Evolutionary conservation across 164 flowering plant species (phyloP), one percentile per base, ranked within the genome.

Genomic region (grape (Vitis vinifera)): DNA sequence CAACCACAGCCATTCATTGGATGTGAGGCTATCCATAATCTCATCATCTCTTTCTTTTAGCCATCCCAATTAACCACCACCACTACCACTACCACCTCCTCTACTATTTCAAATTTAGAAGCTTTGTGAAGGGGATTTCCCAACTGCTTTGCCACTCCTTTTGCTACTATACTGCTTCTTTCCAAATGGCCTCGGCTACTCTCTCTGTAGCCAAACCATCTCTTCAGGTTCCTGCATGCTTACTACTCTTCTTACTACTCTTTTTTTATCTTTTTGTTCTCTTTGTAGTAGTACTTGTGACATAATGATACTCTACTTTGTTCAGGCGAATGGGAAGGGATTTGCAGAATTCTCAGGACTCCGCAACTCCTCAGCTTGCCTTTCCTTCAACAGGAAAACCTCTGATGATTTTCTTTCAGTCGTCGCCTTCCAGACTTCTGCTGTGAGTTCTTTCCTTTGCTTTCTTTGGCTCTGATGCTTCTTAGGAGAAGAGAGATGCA

Each of bases 191-290:
- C 75, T 78, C 88, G 77, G 85, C 92, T 83, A 77, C 89, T 80
- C 78, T 91, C 65, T 85, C 90, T 51, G 85, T 87, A 56, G 90
- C 89, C 84, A 89, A 83, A 60, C 79, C 91, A 29, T 71, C 93
- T 66, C 80, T 85, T 19, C 89, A 88, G 90, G 92, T 87, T 23
- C 44, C 7, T 37, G 7, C 44, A 6, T 37, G 6, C 44, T 37
- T 37, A 37, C 44, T 37, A 37, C 44, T 31, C 6, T 37, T 37
- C 44, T 37, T 37, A 4, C 44, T 37, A 37, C 44, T 31, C 6
- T 37, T 37, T 37, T 23, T 23, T 23, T 23, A 23, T 23, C 2
- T 23, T 23, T 37, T 3, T 37, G 44, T 37, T 37, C 44, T 37
- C 44, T 3, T 37, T 37, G 44, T 37, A 3, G 44, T 6, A 6